Percentiles rank a stretch among this genome's conserved stretches.
phyloP scores from a whole-genome alignment of 179 eudicot species.

The Silene noctiflora region DNA sequence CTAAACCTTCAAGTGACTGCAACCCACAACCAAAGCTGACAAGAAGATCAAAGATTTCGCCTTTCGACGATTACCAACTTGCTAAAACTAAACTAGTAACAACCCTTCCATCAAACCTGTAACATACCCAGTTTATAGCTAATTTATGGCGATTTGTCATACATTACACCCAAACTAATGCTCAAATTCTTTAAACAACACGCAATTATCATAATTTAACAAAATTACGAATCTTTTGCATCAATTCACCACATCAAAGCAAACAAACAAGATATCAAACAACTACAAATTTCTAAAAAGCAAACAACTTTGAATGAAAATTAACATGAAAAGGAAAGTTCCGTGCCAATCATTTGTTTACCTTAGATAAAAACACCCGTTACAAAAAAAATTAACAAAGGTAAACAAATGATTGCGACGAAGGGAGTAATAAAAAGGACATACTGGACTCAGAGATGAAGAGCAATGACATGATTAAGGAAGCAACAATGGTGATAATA shows the following conservation, averaged over 20 bases:
- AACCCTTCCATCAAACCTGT: neutral
- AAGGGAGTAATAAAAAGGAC: conserved; percentile 16
- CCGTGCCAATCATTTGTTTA: no score
- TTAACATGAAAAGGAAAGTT: neutral
- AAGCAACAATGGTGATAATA: conserved; percentile 53
- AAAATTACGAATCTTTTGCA: neutral
- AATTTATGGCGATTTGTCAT: neutral
- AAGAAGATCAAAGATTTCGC: neutral
- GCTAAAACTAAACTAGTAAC: neutral
- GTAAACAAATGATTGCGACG: no score
- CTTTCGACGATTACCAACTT: neutral
- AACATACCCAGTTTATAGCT: neutral
- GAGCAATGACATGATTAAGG: conserved; percentile 50
- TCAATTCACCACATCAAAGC: conserved; percentile 5
- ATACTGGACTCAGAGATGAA: conserved; percentile 67
- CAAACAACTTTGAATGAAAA: neutral
- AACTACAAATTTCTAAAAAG: neutral
- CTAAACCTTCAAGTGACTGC: neutral
- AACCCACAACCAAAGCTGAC: neutral
- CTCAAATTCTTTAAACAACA: neutral
- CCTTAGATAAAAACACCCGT: no score
- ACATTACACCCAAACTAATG: neutral
- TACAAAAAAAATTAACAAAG: no score
- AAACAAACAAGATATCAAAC: neutral
- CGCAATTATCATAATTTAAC: neutral